Evolutionary conservation across 192 early-diverging fungal genomes (phyloP).

Genomic region (Backusella circina): DNA sequence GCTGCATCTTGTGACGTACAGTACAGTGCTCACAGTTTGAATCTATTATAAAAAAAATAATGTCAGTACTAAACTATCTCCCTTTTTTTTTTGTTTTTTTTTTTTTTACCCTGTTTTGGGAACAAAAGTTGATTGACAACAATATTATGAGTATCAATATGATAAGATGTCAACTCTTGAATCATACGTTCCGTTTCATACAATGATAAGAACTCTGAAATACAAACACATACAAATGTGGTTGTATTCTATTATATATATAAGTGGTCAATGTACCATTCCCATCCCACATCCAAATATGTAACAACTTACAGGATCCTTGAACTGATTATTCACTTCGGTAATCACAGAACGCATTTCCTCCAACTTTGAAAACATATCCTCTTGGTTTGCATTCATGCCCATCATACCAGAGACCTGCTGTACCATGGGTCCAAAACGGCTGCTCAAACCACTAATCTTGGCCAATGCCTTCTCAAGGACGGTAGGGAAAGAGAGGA

Average conservation of each 20-base stretch:
- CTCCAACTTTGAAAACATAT: conserved; percentile 94
- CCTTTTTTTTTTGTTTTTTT: neutral
- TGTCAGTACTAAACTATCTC: neutral
- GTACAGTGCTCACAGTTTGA: conserved; percentile 86
- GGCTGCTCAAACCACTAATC: conserved; percentile 85
- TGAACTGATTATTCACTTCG: conserved; percentile 99
- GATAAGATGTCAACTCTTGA: conserved; percentile 95
- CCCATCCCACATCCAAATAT: neutral
- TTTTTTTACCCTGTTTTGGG: conserved; percentile 70
- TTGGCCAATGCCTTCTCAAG: conserved; percentile 98
- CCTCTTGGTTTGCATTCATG: conserved; percentile 80
- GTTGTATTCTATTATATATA: conserved; percentile 73
- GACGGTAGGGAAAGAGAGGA: conserved; percentile 96
- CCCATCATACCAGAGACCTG: conserved; percentile 88
- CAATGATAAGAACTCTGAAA: conserved; percentile 97
- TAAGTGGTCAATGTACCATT: neutral
- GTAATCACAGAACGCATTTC: conserved; percentile 95
- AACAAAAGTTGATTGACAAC: conserved; percentile 98
- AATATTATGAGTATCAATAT: conserved; percentile 99
- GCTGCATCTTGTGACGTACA: conserved; percentile 97
- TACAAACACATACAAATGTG: conserved; percentile 99
- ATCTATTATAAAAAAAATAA: conserved; percentile 42
- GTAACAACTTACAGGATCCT: conserved; percentile 79
- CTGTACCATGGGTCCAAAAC: conserved; percentile 96
- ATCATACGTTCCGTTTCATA: conserved; percentile 99